Conservation (phyloP, 441 rosid genomes). For the Manihot esculenta region DNA sequence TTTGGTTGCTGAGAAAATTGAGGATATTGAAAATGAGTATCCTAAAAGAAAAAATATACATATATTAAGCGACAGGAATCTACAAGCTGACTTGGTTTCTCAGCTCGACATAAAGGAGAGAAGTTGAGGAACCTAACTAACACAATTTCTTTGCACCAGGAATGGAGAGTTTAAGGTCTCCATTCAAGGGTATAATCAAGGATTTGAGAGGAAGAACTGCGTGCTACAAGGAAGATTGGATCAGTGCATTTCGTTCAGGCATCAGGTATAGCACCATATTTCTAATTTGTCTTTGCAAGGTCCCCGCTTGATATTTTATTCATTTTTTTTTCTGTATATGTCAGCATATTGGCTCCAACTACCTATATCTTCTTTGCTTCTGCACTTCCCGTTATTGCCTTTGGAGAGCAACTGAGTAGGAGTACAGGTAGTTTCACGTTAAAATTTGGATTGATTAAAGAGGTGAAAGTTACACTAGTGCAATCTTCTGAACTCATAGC, state of each 20-base stretch:
- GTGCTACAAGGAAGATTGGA: slow-evolving; percentile 82
- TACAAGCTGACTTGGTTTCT: background rate
- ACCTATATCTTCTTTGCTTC: slow-evolving; percentile 86
- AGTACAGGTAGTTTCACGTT: slow-evolving; percentile 58
- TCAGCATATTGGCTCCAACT: slow-evolving; percentile 80
- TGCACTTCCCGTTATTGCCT: slow-evolving; percentile 86
- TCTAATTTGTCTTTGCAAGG: background rate
- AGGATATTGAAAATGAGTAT: background rate
- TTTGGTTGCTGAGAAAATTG: slow-evolving; percentile 12
- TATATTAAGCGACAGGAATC: background rate
- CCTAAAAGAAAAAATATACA: too few relatives aligned
- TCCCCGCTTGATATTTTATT: background rate
- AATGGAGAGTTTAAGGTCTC: slow-evolving; percentile 50
- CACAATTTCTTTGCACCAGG: slow-evolving; percentile 21
- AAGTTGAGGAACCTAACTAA: background rate
- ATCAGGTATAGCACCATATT: slow-evolving; percentile 36
- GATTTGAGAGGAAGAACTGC: slow-evolving; percentile 66
- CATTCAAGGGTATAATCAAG: slow-evolving; percentile 61
- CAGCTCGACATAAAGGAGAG: background rate
- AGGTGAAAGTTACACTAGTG: background rate
- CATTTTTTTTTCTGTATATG: background rate
- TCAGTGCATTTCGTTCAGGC: slow-evolving; percentile 50
- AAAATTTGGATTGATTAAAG: background rate
- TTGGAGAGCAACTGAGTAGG: slow-evolving; percentile 83
- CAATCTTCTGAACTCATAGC: background rate